A percentile compares a stretch with the other conserved stretches of the same genome.
Conservation (phyloP, 139 green algal species). For the Asterochloris erici region DNA sequence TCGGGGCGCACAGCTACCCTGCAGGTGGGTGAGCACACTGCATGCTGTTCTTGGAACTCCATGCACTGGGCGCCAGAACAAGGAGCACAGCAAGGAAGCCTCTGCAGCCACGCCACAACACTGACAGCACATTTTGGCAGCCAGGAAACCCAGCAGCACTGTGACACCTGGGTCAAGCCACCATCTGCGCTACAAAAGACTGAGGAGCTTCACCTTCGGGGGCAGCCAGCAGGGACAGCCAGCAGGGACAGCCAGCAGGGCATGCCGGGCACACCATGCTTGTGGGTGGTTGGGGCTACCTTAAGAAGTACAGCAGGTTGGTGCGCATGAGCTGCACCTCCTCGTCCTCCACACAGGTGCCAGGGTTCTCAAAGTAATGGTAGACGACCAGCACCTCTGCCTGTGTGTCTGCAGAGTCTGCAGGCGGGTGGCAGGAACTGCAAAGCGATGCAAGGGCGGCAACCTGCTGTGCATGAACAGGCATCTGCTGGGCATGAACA, state of each 20-base stretch:
- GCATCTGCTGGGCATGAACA: neutral
- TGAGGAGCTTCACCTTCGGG: neutral
- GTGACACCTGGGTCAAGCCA: neutral
- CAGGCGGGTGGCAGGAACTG: neutral
- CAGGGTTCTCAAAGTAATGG: slow-evolving; percentile 18
- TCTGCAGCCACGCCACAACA: neutral
- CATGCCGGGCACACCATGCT: neutral
- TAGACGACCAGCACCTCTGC: slow-evolving; percentile 17
- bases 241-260: neutral
- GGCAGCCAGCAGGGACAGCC: neutral
- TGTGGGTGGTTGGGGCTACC: neutral
- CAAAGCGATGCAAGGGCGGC: neutral
- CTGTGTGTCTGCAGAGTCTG: neutral
- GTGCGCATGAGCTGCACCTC: slow-evolving; percentile 18
- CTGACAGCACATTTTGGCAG: neutral
- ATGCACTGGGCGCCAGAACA: neutral
- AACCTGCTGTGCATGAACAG: neutral
- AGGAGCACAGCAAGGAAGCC: neutral
- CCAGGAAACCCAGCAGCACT: neutral
- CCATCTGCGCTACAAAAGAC: neutral
- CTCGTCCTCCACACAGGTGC: slow-evolving; percentile 18
- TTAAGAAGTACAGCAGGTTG: slow-evolving; percentile 21
- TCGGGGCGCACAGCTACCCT: slow-evolving; percentile 15
- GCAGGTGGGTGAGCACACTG: neutral
- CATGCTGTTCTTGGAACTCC: too few relatives aligned